Evolutionary conservation across 2,329 filamentous ascomycete species (phyloP).

Genomic region (Talaromyces pinophilus): DNA sequence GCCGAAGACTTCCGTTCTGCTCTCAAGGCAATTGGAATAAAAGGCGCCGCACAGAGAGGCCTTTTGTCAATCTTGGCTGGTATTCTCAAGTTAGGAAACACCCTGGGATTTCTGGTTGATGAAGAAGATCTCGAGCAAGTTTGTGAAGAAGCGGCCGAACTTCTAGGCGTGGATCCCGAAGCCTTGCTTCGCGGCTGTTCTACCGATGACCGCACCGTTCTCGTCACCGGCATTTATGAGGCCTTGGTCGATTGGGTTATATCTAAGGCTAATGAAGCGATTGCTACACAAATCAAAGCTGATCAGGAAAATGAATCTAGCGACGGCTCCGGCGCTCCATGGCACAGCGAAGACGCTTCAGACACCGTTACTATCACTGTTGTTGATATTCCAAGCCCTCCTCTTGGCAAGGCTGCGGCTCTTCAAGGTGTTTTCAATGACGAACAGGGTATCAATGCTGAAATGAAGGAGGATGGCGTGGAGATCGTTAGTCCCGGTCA

Average conservation of each 20-base stretch:
- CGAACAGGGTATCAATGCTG: slow-evolving; percentile 84
- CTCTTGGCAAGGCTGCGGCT: slow-evolving; percentile 81
- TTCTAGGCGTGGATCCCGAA: slow-evolving; percentile 85
- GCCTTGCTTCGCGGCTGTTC: slow-evolving; percentile 75
- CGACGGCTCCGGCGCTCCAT: slow-evolving; percentile 66
- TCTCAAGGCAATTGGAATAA: slow-evolving; percentile 90
- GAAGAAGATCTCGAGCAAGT: slow-evolving; percentile 80
- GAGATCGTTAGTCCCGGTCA: slow-evolving; percentile 72
- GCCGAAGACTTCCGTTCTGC: slow-evolving; percentile 90
- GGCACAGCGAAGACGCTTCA: slow-evolving; percentile 64
- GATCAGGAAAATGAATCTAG: slow-evolving; percentile 66
- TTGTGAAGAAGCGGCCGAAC: slow-evolving; percentile 83
- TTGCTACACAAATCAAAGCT: slow-evolving; percentile 70
- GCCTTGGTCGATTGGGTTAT: slow-evolving; percentile 94
- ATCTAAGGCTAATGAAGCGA: slow-evolving; percentile 80
- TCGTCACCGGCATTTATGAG: slow-evolving; percentile 89
- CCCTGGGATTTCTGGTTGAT: slow-evolving; percentile 79
- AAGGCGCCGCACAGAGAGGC: slow-evolving; percentile 76
- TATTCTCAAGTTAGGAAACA: slow-evolving; percentile 87
- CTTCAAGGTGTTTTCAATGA: slow-evolving; percentile 94
- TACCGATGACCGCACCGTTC: slow-evolving; percentile 77
- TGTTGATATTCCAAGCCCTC: slow-evolving; percentile 77
- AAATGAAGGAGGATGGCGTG: slow-evolving; percentile 96
- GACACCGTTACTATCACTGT: slow-evolving; percentile 90
- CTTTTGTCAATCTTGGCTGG: slow-evolving; percentile 84